Evolutionary conservation across 1,284 basidiomycete species (phyloP).

Genomic region (Rugosomyces carneus): DNA sequence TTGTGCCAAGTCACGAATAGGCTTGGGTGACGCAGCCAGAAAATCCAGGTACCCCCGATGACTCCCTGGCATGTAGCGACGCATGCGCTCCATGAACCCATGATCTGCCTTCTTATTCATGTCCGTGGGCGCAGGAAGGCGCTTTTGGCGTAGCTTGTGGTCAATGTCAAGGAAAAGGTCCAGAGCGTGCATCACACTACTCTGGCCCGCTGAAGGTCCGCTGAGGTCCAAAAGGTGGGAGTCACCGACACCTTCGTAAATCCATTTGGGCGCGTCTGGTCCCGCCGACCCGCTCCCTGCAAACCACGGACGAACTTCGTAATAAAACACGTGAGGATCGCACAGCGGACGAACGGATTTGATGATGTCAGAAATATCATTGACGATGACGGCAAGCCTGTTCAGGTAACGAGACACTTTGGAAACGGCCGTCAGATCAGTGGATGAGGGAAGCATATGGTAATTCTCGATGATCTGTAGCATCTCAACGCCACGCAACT

Average conservation of each 20-base stretch:
- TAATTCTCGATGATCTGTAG: constrained; percentile 86
- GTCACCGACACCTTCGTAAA: constrained; percentile 74
- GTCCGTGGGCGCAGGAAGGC: constrained; percentile 64
- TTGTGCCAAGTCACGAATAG: constrained; percentile 55
- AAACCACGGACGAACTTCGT: constrained; percentile 91
- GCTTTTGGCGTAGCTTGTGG: constrained; percentile 70
- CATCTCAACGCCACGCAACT: constrained; percentile 83
- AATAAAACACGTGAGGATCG: constrained; percentile 88
- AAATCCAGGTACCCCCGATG: constrained; percentile 63
- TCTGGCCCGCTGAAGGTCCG: constrained; percentile 94
- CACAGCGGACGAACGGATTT: constrained; percentile 68
- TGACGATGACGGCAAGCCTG: constrained; percentile 66
- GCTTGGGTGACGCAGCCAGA: constrained; percentile 41
- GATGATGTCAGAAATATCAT: constrained; percentile 67
- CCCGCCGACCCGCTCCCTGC: constrained; percentile 72
- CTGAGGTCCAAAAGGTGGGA: constrained; percentile 58
- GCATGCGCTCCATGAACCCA: constrained; percentile 80
- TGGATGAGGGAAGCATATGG: constrained; percentile 63
- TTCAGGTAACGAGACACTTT: constrained; percentile 72
- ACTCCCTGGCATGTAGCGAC: constrained; percentile 75
- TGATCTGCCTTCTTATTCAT: constrained; percentile 57
- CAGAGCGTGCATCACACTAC: constrained; percentile 79
- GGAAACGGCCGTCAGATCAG: constrained; percentile 63
- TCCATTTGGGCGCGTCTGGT: constrained; percentile 59
- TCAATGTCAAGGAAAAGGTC: constrained; percentile 82